Base-by-base conservation (phyloP, 768 basidiomycete species). In the Candolleomyces eurysporus region DNA sequence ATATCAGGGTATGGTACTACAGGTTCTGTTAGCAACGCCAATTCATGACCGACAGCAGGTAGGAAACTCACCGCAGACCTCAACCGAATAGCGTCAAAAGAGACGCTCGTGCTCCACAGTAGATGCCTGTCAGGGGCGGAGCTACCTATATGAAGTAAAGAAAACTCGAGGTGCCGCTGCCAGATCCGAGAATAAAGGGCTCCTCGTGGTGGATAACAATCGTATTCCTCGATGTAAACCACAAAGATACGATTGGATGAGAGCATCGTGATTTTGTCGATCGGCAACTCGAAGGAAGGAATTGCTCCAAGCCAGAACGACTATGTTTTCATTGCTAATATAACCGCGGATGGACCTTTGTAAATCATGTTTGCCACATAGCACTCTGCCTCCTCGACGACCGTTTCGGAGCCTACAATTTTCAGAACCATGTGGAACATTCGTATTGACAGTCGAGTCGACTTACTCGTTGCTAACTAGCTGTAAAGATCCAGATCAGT, bases 301-400 rank as follows among this genome's bases (percentile, higher is more conserved):
- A 68, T 89, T 91, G 22, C 79, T 82, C 64, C 84, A 84, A 1
- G 92, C 88, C 49, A 98, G 73, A 5, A 99, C 97, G 5, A 98
- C 93, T 85, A 90, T 92, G 91, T 91, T 91, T 70, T 92, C 92
- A 68, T 99, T 96, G 54, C 94, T 94, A 67, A 99, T 95, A 74
- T 98, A 99, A 9, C 97, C 97, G 55, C 91, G 84, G 75, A 98
- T 89, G 72, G 92, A 19, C 91, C 92, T 76, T 89, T 92, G 78
- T 90, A 94, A 48, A 98, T 91, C 92, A 96, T 91, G 71, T 96
- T 96, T 30, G 95, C 94, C 8, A 97, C 86, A 56, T 95, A 83
- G 72, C 95, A 97, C 73, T 98, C 95, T 2, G 92, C 92, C 72
- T 96, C 95, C 65, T 91, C 94, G 62, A 79, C 70, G 7, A 86